Base-by-base conservation (phyloP, 2,329 filamentous ascomycete genomes). In the Exophiala lecanii-corni region DNA sequence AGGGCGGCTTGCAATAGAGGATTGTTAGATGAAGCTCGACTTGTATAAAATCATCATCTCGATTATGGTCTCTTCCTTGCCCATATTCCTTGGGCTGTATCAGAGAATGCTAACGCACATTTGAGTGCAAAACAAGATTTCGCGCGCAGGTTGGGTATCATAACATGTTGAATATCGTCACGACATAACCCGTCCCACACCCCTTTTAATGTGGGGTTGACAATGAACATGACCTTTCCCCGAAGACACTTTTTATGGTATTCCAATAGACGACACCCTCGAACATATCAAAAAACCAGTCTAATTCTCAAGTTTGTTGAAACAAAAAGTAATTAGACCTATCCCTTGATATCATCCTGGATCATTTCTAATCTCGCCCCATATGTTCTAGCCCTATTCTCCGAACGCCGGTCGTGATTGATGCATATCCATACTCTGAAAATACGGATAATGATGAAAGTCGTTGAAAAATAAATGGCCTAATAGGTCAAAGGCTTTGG, bases 401-500 rank as follows among this genome's bases (percentile, higher is more conserved):
- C 18, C 34, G 34, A 40, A 39, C 32, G 19, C 43, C 30, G 26
- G 34, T 41, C 30, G 31, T 36, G 36, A 36, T 43, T 36, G 16
- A 35, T 37, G 26, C 28, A 10, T 18, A 38, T 16, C 21, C 19
- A 12, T 32, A 20, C n/a, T n/a, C 19, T 38, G n/a, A 16, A 23
- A 41, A 37, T 23, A n/a, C 30, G 9, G 26, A 33, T 17, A 28
- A 19, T 18, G 16, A 35, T 9, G 6, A 19, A 35, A 12, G 20
- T 13, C 3, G 39, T 36, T 13, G 30, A 21, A 18, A 33, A 42
- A 4, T 16, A 2, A 28, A 12, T 10, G 15, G 6, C 9, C 80
- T 95, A 97, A 72, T 87, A 84, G 73, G 86, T 89, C 64, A 98
- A 86, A 58, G 76, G 62, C 86, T 95, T 96, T 64, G 92, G 91